Evolutionary conservation across 495 filamentous ascomycete species (phyloP), one percentile per base, ranked within the genome.

Genomic region (Podospora bellae-mahoneyi): DNA sequence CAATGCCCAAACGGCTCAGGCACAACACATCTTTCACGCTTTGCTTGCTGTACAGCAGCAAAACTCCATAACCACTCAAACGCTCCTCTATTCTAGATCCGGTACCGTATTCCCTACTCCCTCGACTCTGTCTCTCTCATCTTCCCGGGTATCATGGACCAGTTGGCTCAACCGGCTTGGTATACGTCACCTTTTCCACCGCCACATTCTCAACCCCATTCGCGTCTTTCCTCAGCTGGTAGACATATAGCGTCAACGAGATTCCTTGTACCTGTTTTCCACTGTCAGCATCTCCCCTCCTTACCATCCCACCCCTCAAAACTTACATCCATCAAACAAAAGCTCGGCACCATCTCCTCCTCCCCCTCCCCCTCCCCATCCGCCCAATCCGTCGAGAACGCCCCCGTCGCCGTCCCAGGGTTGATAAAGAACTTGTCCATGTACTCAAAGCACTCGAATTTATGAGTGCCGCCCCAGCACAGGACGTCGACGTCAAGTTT

Each of bases 391-490:
- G 88, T 89, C 57, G 87, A 89, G 75, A 93, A 86, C 0, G 93
- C 93, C 13, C 93, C 93, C 9, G 92, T 96, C 23, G 91, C 94
- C 78, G 91, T 96, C n/a, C 95, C 95, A 2, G 95, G 95, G 76
- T 98, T 99, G 57, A 99, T 89, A 79, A 99, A 99, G 83, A 99
- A 99, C 78, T 96, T 92, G 64, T 95, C 96, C 83, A 97, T 96
- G 80, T 97, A 89, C 83, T 99, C 96, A 75, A 97, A 99, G 32
- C 96, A 96, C 82, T 99, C 95, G 77, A 99, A 99, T 15, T 88
- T 85, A 81, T 97, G 94, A 16, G 94, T 97, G n/a, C 95, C 96
- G 57, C 93, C 95, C 93, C 93, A 99, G 71, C 97, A 88, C 64
- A 99, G 80, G 58, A 99, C 92, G 82, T 99, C 95, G 19, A 97